phyloP scores from a whole-genome alignment of 768 basidiomycete genomes.

The Tricholoma sp. region DNA sequence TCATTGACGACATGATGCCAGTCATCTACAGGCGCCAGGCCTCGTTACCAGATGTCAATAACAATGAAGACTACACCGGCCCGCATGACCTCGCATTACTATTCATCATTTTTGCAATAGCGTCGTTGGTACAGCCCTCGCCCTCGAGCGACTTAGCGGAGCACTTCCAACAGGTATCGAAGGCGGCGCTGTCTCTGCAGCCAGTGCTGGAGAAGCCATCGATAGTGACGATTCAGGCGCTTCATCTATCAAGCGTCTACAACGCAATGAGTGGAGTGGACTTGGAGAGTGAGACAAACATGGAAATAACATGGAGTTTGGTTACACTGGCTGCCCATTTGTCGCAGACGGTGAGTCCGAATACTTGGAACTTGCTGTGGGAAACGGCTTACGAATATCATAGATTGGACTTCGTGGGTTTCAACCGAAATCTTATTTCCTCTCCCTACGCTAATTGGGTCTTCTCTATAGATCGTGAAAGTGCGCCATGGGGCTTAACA shows the following conservation, averaged over 20 bases:
- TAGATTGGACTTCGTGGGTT: slow-evolving; percentile 69
- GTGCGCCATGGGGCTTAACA: slow-evolving; percentile 55
- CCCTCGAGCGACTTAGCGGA: slow-evolving; percentile 38
- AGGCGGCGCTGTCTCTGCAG: slow-evolving; percentile 58
- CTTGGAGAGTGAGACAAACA: slow-evolving; percentile 55
- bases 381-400: not conserved
- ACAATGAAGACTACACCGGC: slow-evolving; percentile 37
- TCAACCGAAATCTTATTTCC: not conserved
- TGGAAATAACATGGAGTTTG: slow-evolving; percentile 69
- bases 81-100: slow-evolving; percentile 46
- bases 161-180: slow-evolving; percentile 61
- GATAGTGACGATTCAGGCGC: slow-evolving; percentile 61
- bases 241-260: slow-evolving; percentile 66
- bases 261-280: slow-evolving; percentile 67
- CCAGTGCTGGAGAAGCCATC: slow-evolving; percentile 72
- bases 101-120: slow-evolving; percentile 47
- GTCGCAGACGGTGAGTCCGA: slow-evolving; percentile 53
- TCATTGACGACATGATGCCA: slow-evolving; percentile 37
- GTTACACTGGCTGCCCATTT: slow-evolving; percentile 60
- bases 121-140: slow-evolving; percentile 38
- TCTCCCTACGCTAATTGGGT: not conserved
- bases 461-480: slow-evolving; percentile 51
- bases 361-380: not conserved
- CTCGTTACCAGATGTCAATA: slow-evolving; percentile 5
- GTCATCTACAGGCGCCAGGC: slow-evolving; percentile 29